These are phyloP conservation scores for Diaporthe ampelina DNA, from an alignment of 2,329 filamentous ascomycete genomes.

Conservation along the genomic window DNA sequence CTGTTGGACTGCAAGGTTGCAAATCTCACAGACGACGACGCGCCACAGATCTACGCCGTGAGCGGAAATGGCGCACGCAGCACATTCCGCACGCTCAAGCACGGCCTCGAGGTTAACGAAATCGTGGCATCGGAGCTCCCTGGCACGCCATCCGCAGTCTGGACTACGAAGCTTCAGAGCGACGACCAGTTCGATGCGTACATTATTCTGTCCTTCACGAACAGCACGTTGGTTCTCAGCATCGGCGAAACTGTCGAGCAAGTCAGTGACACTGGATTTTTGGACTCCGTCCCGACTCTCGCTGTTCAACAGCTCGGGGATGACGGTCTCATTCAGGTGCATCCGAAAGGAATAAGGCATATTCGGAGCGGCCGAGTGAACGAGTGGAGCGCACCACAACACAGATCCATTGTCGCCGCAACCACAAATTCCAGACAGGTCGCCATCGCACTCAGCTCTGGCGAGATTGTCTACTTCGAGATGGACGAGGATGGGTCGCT, in stretches of 20 bases:
- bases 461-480: conserved; percentile 98
- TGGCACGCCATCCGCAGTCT: conserved; percentile 90
- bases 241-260: conserved; percentile 98
- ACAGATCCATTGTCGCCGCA: conserved; percentile 94
- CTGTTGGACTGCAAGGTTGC: conserved; percentile 92
- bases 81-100: conserved; percentile 90
- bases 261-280: conserved; percentile 92
- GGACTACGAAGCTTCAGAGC: conserved; percentile 90
- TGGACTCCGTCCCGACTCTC: conserved; percentile 88
- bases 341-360: conserved; percentile 95
- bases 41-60: conserved; percentile 94
- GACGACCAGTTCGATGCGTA: conserved; percentile 92
- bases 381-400: conserved; percentile 93
- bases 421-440: conserved; percentile 95
- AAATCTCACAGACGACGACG: conserved; percentile 92
- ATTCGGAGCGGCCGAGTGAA: conserved; percentile 85
- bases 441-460: conserved; percentile 92
- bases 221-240: conserved; percentile 90
- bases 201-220: conserved; percentile 93
- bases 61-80: conserved; percentile 91
- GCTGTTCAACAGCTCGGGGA: conserved; percentile 96
- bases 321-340: conserved; percentile 92
- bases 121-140: conserved; percentile 95
- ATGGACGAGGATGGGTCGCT: conserved; percentile 93
- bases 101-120: conserved; percentile 93